A percentile compares a stretch with the other conserved stretches of the same genome.
Evolutionary conservation across 2,329 filamentous ascomycete species (phyloP).

Genomic region (Ramularia collo-cygni): DNA sequence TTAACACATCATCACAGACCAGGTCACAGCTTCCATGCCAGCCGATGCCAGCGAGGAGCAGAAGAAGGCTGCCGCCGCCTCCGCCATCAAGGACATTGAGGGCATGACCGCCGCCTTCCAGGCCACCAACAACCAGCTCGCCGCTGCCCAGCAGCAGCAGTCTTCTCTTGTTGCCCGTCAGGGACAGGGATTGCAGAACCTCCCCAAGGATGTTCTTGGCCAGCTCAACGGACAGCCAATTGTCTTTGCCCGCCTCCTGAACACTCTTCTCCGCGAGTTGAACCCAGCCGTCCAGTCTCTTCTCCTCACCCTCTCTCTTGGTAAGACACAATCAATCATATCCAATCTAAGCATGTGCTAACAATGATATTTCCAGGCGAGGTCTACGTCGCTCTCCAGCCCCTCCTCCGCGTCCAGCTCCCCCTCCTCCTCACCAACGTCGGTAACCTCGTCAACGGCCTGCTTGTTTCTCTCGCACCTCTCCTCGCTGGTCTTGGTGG

Average conservation of each 20-base stretch:
- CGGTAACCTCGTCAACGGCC: conserved; percentile 5
- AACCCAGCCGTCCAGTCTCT: conserved; percentile 10
- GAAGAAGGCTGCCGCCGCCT: conserved; percentile 5
- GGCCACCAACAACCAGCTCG: no score
- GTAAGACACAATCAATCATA: conserved; percentile 1
- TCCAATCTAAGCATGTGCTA: neutral
- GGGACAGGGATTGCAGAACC: conserved; percentile 2
- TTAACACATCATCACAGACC: no score
- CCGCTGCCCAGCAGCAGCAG: no score
- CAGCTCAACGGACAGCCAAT: conserved; percentile 10
- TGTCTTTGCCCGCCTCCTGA: conserved; percentile 6
- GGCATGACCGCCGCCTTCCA: conserved; percentile 13
- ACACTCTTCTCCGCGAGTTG: conserved; percentile 5
- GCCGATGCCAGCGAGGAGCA: conserved; percentile 4
- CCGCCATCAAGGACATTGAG: conserved; percentile 8
- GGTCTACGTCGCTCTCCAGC: conserved; percentile 9
- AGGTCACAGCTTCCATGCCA: conserved; percentile 1
- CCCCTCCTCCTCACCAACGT: conserved; percentile 4
- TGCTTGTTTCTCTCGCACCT: conserved; percentile 5
- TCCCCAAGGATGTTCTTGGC: conserved; percentile 6
- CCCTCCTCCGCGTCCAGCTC: conserved; percentile 8
- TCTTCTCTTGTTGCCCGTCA: neutral
- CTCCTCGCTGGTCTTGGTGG: conserved; percentile 4
- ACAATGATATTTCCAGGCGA: no score
- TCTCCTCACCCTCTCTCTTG: conserved; percentile 7